Evolutionary conservation across 2,329 filamentous ascomycete species (phyloP).

Genomic region (Botrytis squamosa): DNA sequence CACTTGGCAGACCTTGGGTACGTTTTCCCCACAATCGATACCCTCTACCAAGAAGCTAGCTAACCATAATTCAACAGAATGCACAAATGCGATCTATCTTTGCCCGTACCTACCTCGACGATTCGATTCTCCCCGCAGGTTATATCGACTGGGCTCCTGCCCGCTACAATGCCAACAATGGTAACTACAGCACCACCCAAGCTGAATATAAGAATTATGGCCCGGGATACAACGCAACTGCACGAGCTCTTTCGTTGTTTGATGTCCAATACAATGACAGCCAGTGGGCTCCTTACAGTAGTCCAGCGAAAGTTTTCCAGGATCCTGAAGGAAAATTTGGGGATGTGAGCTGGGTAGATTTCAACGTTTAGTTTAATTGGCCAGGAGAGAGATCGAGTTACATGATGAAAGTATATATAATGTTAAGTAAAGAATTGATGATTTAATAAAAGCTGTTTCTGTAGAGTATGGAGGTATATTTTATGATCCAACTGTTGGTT

Average conservation of each 20-base stretch:
- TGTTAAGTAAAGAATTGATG: not conserved
- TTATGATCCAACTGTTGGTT: not conserved
- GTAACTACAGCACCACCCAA: constrained; percentile 46
- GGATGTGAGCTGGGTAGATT: constrained; percentile 33
- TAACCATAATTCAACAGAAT: constrained; percentile 40
- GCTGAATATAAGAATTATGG: constrained; percentile 53
- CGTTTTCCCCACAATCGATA: not conserved
- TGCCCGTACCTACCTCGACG: constrained; percentile 50
- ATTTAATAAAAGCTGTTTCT: not conserved
- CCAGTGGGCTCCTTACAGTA: constrained; percentile 27
- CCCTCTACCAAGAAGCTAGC: not conserved
- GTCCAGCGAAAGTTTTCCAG: constrained; percentile 31
- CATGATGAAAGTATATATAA: not conserved
- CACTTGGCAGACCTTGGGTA: constrained; percentile 53
- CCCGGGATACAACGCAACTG: constrained; percentile 51
- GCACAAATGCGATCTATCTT: constrained; percentile 52
- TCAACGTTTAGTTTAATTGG: constrained; percentile 20
- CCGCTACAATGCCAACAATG: constrained; percentile 29
- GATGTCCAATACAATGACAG: constrained; percentile 27
- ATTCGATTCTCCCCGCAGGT: constrained; percentile 47
- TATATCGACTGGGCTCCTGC: constrained; percentile 50
- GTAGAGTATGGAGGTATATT: not conserved
- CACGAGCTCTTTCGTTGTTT: constrained; percentile 34
- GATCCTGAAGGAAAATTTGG: constrained; percentile 29
- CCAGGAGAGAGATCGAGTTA: not conserved